A percentile compares a stretch with the other conserved stretches of the same genome.
These are phyloP conservation scores for Podospora bellae-mahoneyi DNA, from an alignment of 495 filamentous ascomycete species.

Conservation along the genomic window DNA sequence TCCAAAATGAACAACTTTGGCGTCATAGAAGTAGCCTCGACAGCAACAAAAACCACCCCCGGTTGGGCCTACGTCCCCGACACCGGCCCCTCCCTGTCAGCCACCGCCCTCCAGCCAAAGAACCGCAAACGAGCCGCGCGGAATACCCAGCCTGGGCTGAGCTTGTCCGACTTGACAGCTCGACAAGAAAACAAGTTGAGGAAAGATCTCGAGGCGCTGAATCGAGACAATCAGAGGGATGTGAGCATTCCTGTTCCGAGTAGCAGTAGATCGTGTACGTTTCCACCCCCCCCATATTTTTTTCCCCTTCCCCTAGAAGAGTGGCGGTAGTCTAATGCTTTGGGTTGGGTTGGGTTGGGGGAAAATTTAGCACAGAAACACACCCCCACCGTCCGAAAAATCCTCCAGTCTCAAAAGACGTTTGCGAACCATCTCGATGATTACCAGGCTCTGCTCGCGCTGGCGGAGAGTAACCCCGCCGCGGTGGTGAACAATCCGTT, in stretches of 20 bases:
- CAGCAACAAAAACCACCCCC: slow-evolving; percentile 63
- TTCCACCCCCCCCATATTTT: neutral
- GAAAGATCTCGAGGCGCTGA: slow-evolving; percentile 74
- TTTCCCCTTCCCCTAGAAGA: neutral
- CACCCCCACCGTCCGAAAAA: slow-evolving; percentile 80
- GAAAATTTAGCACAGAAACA: slow-evolving; percentile 47
- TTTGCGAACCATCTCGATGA: slow-evolving; percentile 90
- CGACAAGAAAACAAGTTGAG: slow-evolving; percentile 73
- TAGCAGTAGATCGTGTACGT: slow-evolving; percentile 25
- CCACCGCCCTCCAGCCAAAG: slow-evolving; percentile 44
- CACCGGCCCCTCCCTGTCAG: slow-evolving; percentile 54
- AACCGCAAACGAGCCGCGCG: slow-evolving; percentile 59
- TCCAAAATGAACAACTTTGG: slow-evolving; percentile 52
- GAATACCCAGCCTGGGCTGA: slow-evolving; percentile 49
- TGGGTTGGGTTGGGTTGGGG: too few relatives aligned
- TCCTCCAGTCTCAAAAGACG: slow-evolving; percentile 86
- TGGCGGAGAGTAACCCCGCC: slow-evolving; percentile 40
- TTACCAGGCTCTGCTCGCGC: slow-evolving; percentile 67
- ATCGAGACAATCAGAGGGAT: slow-evolving; percentile 73
- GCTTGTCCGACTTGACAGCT: slow-evolving; percentile 60
- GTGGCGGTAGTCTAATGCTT: too few relatives aligned
- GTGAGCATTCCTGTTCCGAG: slow-evolving; percentile 63
- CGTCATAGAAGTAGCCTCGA: slow-evolving; percentile 71
- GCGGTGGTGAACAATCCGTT: slow-evolving; percentile 19
- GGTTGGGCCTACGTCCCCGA: slow-evolving; percentile 89